Conservation (phyloP, 2,329 filamentous ascomycete species). For the Cephalotrichum gorgonifer region DNA sequence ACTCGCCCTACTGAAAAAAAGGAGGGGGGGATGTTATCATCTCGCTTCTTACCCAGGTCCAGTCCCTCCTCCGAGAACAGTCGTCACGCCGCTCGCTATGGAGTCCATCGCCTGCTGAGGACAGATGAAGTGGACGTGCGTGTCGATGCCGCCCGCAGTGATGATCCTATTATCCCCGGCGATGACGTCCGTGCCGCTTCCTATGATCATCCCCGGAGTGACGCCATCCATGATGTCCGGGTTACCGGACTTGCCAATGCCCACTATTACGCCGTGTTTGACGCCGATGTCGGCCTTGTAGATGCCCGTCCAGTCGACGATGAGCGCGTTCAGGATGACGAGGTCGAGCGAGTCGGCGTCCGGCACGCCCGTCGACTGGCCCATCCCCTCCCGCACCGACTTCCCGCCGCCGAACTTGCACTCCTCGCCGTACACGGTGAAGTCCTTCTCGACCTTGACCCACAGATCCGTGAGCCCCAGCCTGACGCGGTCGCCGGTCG, state of each 20-base stretch:
- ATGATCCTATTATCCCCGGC: slow-evolving; percentile 85
- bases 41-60: slow-evolving; percentile 58
- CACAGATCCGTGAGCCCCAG: slow-evolving; percentile 80
- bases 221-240: slow-evolving; percentile 96
- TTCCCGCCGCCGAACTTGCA: slow-evolving; percentile 94
- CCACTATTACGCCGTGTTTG: slow-evolving; percentile 76
- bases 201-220: slow-evolving; percentile 65
- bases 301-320: slow-evolving; percentile 86
- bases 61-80: slow-evolving; percentile 81
- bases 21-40: neutral
- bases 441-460: slow-evolving; percentile 80
- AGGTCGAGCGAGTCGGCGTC: slow-evolving; percentile 70
- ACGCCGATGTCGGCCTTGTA: slow-evolving; percentile 96
- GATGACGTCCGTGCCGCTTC: slow-evolving; percentile 83
- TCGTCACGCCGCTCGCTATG: slow-evolving; percentile 77
- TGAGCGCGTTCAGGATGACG: slow-evolving; percentile 79
- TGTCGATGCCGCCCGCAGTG: slow-evolving; percentile 81
- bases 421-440: slow-evolving; percentile 81
- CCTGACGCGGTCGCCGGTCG: slow-evolving; percentile 74
- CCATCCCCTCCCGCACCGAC: slow-evolving; percentile 90
- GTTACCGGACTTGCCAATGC: slow-evolving; percentile 89
- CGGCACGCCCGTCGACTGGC: slow-evolving; percentile 69
- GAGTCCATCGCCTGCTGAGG: slow-evolving; percentile 83
- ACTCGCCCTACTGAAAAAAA: neutral
- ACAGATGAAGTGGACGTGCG: slow-evolving; percentile 91